phyloP scores from a whole-genome alignment of 1,284 basidiomycete species.

The Somion occarium region DNA sequence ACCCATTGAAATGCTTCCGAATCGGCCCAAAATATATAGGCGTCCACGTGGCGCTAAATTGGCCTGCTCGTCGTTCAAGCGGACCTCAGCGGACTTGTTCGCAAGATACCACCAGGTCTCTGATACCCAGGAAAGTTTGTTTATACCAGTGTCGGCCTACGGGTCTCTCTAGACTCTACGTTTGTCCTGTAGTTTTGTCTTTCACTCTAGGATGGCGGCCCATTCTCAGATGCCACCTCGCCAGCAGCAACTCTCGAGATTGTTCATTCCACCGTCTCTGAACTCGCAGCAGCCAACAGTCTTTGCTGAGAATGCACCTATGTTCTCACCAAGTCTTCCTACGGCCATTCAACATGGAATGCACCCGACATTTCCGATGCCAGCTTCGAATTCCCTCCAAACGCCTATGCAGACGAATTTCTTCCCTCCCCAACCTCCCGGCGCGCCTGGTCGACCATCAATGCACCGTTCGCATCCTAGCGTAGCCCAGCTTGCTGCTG shows the following conservation, averaged over 20 bases:
- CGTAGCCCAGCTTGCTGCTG: slow-evolving; percentile 51
- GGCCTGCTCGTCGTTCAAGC: neutral
- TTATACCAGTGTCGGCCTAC: neutral
- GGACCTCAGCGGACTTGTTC: neutral
- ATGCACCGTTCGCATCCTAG: slow-evolving; percentile 51
- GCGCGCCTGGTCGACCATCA: slow-evolving; percentile 46
- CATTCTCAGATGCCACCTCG: slow-evolving; percentile 19
- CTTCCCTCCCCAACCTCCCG: slow-evolving; percentile 39
- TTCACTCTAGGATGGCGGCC: slow-evolving; percentile 16
- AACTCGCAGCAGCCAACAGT: slow-evolving; percentile 27
- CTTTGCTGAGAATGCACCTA: slow-evolving; percentile 26
- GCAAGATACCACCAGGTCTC: neutral
- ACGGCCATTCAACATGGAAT: slow-evolving; percentile 55
- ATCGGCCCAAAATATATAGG: too few species aligned
- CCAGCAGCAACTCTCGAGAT: slow-evolving; percentile 29
- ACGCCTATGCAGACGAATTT: slow-evolving; percentile 71
- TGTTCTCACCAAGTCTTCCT: slow-evolving; percentile 65
- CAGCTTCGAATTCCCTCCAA: slow-evolving; percentile 39
- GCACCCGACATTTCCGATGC: slow-evolving; percentile 48
- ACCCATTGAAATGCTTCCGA: too few species aligned
- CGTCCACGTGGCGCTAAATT: neutral
- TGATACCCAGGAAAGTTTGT: neutral
- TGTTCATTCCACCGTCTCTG: slow-evolving; percentile 30
- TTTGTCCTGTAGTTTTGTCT: neutral
- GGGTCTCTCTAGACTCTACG: neutral